phyloP scores from a whole-genome alignment of 2,329 filamentous ascomycete species.

The Monosporascus cannonballus region DNA sequence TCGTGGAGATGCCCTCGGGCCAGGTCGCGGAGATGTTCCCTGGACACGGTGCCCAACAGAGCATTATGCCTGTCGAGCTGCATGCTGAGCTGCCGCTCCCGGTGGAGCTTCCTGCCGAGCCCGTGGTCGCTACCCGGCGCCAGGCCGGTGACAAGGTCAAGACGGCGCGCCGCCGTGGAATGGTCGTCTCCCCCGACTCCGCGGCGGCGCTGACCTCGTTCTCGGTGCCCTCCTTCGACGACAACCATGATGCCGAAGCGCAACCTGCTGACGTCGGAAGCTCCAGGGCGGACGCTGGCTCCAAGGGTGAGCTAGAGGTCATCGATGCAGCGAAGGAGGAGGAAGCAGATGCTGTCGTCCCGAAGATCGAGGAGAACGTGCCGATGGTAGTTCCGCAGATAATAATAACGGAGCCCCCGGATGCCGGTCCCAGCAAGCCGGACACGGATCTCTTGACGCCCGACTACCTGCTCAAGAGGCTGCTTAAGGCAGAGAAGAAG shows the following conservation, averaged over 20 bases:
- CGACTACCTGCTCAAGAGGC: conserved; percentile 9
- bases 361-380: not conserved
- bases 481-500: conserved; percentile 6
- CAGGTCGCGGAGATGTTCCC: not conserved
- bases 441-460: not conserved
- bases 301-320: no score
- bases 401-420: not conserved
- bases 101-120: not conserved
- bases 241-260: not conserved
- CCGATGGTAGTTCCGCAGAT: not conserved
- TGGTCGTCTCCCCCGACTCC: not conserved
- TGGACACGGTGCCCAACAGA: not conserved
- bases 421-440: no score
- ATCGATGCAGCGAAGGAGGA: no score
- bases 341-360: no score
- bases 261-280: no score
- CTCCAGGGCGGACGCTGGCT: no score
- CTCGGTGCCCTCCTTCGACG: not conserved
- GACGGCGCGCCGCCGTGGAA: not conserved
- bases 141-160: not conserved
- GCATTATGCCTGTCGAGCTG: not conserved
- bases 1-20: not conserved
- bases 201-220: not conserved
- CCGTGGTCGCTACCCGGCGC: not conserved
- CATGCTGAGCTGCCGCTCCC: not conserved